phyloP scores from a whole-genome alignment of 208 protist species.

The Leishmania tropica region DNA sequence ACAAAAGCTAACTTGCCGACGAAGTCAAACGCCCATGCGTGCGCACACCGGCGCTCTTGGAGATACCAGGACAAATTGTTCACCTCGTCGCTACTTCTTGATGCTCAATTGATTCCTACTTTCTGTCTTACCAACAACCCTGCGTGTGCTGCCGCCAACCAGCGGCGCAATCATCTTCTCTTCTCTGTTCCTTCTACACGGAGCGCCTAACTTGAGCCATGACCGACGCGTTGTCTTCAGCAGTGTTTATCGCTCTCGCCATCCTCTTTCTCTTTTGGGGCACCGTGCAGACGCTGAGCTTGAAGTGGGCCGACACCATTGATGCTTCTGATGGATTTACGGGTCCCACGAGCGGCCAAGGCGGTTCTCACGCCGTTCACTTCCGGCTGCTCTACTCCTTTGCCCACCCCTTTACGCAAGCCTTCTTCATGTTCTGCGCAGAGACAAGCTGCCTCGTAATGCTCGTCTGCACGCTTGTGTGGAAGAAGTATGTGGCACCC shows the following conservation, averaged over 20 bases:
- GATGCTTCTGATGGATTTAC: slow-evolving; percentile 34
- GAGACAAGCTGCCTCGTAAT: slow-evolving; percentile 70
- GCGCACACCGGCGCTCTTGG: background rate
- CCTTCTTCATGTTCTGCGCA: slow-evolving; percentile 86
- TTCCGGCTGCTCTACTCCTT: slow-evolving; percentile 57
- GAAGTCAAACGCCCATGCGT: background rate
- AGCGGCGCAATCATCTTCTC: background rate
- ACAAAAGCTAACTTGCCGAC: background rate
- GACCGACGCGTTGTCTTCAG: background rate
- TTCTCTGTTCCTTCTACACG: background rate
- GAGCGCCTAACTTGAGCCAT: background rate
- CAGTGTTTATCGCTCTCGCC: slow-evolving; percentile 19
- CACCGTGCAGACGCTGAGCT: slow-evolving; percentile 59
- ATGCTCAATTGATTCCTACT: background rate
- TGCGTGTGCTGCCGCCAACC: background rate
- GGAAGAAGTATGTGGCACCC: slow-evolving; percentile 25
- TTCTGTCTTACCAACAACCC: background rate
- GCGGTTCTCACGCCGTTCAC: background rate
- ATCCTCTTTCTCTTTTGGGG: slow-evolving; percentile 55
- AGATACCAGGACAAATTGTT: background rate
- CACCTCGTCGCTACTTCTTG: background rate
- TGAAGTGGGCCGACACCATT: slow-evolving; percentile 60
- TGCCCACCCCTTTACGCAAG: slow-evolving; percentile 81
- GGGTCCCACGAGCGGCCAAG: background rate
- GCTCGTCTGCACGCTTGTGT: slow-evolving; percentile 36